A percentile compares a stretch with the other conserved stretches of the same genome.
These are phyloP conservation scores for Salix caprea DNA, from an alignment of 345 rosid species.

Conservation along the genomic window DNA sequence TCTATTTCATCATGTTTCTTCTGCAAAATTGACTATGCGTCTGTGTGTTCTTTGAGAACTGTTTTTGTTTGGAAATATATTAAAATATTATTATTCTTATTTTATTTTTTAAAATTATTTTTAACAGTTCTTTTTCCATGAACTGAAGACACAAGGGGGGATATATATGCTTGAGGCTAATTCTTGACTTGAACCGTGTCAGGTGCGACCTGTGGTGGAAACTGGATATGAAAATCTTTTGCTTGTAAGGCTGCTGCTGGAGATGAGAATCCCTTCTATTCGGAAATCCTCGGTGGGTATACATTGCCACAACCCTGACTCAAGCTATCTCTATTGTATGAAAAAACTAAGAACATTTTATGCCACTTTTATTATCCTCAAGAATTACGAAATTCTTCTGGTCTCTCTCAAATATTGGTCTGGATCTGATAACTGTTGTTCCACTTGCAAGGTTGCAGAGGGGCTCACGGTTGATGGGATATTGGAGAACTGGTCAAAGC, in stretches of 20 bases:
- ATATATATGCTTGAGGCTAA: not conserved
- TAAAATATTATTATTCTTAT: too few species aligned
- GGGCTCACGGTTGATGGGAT: constrained; percentile 68
- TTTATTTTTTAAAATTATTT: too few species aligned
- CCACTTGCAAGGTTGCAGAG: constrained; percentile 55
- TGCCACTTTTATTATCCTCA: not conserved
- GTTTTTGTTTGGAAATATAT: too few species aligned
- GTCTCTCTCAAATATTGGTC: not conserved
- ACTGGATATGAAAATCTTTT: constrained; percentile 85
- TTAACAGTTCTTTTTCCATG: not conserved
- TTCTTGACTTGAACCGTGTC: constrained; percentile 16
- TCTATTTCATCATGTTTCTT: too few species aligned
- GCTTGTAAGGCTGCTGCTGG: constrained; percentile 73
- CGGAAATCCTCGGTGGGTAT: constrained; percentile 70
- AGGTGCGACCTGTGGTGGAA: constrained; percentile 96
- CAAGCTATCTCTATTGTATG: not conserved
- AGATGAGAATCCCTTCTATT: constrained; percentile 59
- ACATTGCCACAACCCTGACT: not conserved
- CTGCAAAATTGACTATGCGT: too few species aligned
- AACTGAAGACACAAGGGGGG: not conserved
- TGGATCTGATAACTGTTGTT: constrained; percentile 22
- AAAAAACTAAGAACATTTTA: constrained; percentile 1
- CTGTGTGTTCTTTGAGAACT: too few species aligned
- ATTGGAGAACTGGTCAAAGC: constrained; percentile 67
- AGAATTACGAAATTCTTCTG: not conserved